Evolutionary conservation across 1,284 basidiomycete species (phyloP).

Genomic region (Laetiporus sulphureus): DNA sequence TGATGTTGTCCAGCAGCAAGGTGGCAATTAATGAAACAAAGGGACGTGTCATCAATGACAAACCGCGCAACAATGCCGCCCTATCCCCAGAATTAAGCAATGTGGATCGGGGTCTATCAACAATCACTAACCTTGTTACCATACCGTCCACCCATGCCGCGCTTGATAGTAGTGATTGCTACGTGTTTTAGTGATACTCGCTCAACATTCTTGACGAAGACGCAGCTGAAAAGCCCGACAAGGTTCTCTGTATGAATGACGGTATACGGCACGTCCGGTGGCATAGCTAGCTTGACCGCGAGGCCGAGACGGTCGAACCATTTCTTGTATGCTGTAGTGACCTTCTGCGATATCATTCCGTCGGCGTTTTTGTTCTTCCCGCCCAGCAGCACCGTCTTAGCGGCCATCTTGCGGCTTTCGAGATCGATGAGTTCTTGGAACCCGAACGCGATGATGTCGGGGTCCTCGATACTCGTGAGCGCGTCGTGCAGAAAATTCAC

Average conservation of each 20-base stretch:
- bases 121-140: slow-evolving; percentile 79
- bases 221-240: slow-evolving; percentile 85
- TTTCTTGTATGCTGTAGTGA: slow-evolving; percentile 78
- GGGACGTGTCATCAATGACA: slow-evolving; percentile 83
- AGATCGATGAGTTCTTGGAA: slow-evolving; percentile 96
- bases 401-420: slow-evolving; percentile 85
- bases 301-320: slow-evolving; percentile 82
- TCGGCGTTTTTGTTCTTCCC: slow-evolving; percentile 61
- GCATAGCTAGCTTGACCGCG: slow-evolving; percentile 68
- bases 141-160: slow-evolving; percentile 88
- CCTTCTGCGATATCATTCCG: slow-evolving; percentile 68
- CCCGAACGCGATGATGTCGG: slow-evolving; percentile 90
- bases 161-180: slow-evolving; percentile 77
- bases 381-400: slow-evolving; percentile 81
- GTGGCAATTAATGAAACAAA: slow-evolving; percentile 96
- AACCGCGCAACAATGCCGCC: slow-evolving; percentile 91
- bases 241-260: slow-evolving; percentile 85
- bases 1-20: slow-evolving; percentile 90
- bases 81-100: slow-evolving; percentile 34
- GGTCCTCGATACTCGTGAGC: slow-evolving; percentile 61
- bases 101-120: too few species aligned
- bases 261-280: slow-evolving; percentile 63
- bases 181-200: slow-evolving; percentile 58
- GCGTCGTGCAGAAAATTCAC: slow-evolving; percentile 67
- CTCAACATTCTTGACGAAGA: slow-evolving; percentile 76